Conservation (phyloP, 768 basidiomycete genomes). For the Hirschioporus abietinus region DNA sequence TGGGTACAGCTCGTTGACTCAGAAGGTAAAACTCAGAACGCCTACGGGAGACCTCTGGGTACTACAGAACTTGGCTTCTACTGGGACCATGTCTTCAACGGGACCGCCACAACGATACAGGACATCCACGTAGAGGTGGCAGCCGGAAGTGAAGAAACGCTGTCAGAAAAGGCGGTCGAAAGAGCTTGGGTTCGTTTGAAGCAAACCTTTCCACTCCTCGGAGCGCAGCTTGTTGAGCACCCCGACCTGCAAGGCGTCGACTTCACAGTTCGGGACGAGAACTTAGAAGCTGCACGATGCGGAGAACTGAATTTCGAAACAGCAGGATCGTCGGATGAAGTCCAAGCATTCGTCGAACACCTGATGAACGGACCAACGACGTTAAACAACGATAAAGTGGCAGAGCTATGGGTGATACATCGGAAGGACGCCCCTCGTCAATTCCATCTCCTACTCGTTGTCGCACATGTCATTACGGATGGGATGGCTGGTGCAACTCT, state of each 20-base stretch:
- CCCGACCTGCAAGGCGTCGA: constrained; percentile 23
- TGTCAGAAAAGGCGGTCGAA: constrained; percentile 29
- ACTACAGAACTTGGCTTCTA: constrained; percentile 35
- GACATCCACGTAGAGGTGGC: constrained; percentile 27
- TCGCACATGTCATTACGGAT: constrained; percentile 49
- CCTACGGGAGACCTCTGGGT: constrained; percentile 35
- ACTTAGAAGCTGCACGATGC: constrained; percentile 25
- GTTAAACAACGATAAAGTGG: constrained; percentile 39
- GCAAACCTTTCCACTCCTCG: constrained; percentile 44
- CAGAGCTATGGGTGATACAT: constrained; percentile 36
- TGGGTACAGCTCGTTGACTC: background rate
- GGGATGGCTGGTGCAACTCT: constrained; percentile 38
- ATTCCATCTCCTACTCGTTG: constrained; percentile 38
- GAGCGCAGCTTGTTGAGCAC: constrained; percentile 32
- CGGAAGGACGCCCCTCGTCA: constrained; percentile 30
- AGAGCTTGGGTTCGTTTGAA: constrained; percentile 45
- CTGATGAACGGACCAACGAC: constrained; percentile 29
- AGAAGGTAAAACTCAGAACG: constrained; percentile 22
- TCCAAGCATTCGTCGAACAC: constrained; percentile 20
- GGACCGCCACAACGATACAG: constrained; percentile 40
- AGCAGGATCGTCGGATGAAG: constrained; percentile 31
- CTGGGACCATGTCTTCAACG: constrained; percentile 34
- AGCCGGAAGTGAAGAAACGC: constrained; percentile 15
- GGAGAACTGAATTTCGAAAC: constrained; percentile 35
- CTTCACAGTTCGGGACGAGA: constrained; percentile 38